Conservation (phyloP, 2,329 filamentous ascomycete species). For the Lachnellula hyalina region DNA sequence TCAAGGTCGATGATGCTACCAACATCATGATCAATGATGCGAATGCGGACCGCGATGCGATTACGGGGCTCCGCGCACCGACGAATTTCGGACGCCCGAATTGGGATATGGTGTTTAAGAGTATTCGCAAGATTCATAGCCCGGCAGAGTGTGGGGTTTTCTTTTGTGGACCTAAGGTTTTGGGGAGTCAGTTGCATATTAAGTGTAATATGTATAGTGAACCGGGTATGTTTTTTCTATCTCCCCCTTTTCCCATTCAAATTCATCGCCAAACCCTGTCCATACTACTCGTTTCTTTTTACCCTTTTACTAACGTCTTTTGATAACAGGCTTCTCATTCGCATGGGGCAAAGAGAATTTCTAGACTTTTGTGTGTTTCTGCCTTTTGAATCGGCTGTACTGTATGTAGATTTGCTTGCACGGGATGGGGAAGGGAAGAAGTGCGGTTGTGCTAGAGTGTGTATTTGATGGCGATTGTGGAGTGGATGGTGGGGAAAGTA, state of each 20-base stretch:
- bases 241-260: neutral
- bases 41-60: conserved; percentile 77
- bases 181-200: conserved; percentile 71
- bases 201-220: conserved; percentile 88
- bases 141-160: conserved; percentile 73
- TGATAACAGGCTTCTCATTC: conserved; percentile 26
- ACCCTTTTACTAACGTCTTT: too few relatives aligned
- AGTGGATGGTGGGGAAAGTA: too few relatives aligned
- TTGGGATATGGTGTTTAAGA: conserved; percentile 86
- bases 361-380: conserved; percentile 25
- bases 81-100: conserved; percentile 85
- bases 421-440: too few relatives aligned
- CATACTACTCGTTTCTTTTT: neutral
- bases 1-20: conserved; percentile 78
- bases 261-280: conserved; percentile 1
- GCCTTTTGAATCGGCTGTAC: neutral
- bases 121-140: conserved; percentile 71
- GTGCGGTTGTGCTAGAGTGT: too few relatives aligned
- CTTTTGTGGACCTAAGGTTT: conserved; percentile 78
- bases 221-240: conserved; percentile 56
- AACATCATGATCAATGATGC: conserved; percentile 93
- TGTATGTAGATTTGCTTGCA: too few relatives aligned
- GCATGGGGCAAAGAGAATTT: conserved; percentile 48
- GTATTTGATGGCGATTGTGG: too few relatives aligned
- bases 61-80: conserved; percentile 74